phyloP scores from a whole-genome alignment of 352 stramenopile genomes.

The Phytophthora aleatoria region DNA sequence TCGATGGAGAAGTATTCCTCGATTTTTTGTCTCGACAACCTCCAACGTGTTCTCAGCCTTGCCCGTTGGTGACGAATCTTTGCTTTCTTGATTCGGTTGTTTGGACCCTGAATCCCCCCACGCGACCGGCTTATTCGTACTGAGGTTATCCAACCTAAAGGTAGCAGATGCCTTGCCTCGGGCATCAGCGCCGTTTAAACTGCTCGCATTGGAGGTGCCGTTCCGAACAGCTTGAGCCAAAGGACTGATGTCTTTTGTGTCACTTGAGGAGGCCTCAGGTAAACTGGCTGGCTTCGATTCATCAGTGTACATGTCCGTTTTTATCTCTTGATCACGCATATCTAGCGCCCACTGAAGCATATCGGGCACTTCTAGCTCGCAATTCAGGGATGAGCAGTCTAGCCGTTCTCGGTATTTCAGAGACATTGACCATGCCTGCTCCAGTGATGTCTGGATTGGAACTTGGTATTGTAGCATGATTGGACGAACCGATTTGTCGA shows the following conservation, averaged over 20 bases:
- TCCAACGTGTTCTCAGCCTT: conserved; percentile 10
- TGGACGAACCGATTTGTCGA: conserved; percentile 49
- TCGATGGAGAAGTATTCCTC: conserved; percentile 28
- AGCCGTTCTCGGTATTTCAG: conserved; percentile 30
- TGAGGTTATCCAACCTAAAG: conserved; percentile 27
- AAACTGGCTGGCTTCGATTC: conserved; percentile 4
- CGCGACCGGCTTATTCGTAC: conserved; percentile 15
- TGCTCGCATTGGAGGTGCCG: conserved; percentile 1
- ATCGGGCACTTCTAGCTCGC: conserved; percentile 20
- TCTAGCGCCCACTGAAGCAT: conserved; percentile 34
- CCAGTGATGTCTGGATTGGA: conserved; percentile 22
- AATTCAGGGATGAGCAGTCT: conserved; percentile 34
- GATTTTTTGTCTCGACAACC: conserved; percentile 18
- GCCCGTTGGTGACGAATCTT: not conserved
- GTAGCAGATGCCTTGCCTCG: conserved; percentile 5
- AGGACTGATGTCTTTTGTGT: conserved; percentile 19
- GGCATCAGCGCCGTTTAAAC: not conserved
- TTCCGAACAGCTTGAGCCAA: conserved; percentile 21
- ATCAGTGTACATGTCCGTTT: conserved; percentile 3
- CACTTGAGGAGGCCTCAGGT: conserved; percentile 4
- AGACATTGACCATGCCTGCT: conserved; percentile 32
- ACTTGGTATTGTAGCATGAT: conserved; percentile 25
- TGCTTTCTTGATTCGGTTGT: conserved; percentile 14
- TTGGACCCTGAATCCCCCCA: conserved; percentile 22
- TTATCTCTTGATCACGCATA: conserved; percentile 24